Evolutionary conservation across 2,329 filamentous ascomycete genomes (phyloP).

Genomic region (Helminthosporium solani): DNA sequence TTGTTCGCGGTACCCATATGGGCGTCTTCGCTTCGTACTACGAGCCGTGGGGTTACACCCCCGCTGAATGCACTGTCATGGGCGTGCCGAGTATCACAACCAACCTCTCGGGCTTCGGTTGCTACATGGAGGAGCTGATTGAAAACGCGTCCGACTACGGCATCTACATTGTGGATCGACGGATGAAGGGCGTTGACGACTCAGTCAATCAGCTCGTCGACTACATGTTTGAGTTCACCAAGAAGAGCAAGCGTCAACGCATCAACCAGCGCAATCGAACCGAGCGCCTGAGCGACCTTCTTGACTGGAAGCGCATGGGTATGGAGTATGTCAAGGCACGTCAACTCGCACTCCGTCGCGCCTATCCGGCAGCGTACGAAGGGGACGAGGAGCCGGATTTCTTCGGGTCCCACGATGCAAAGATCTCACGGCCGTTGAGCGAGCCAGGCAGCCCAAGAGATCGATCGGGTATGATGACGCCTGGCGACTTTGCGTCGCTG

Average conservation of each 20-base stretch:
- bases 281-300: constrained; percentile 86
- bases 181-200: constrained; percentile 93
- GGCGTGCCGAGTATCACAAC: constrained; percentile 97
- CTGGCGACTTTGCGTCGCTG: constrained; percentile 93
- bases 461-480: constrained; percentile 96
- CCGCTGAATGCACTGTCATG: constrained; percentile 98
- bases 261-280: constrained; percentile 99
- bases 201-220: constrained; percentile 92
- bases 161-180: constrained; percentile 97
- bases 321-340: constrained; percentile 99
- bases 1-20: constrained; percentile 93
- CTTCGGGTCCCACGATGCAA: constrained; percentile 89
- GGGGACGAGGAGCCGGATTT: constrained; percentile 79
- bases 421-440: constrained; percentile 91
- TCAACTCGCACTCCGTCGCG: constrained; percentile 85
- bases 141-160: constrained; percentile 98
- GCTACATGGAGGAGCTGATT: constrained; percentile 99
- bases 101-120: constrained; percentile 95
- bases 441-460: constrained; percentile 91
- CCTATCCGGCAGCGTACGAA: constrained; percentile 84
- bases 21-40: constrained; percentile 98
- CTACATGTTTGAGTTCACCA: constrained; percentile 90
- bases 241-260: constrained; percentile 90
- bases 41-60: constrained; percentile 98
- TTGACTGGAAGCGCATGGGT: constrained; percentile 99